These are phyloP conservation scores for Xerocomus amazonicus DNA, from an alignment of 1,284 basidiomycete species.

Conservation along the genomic window DNA sequence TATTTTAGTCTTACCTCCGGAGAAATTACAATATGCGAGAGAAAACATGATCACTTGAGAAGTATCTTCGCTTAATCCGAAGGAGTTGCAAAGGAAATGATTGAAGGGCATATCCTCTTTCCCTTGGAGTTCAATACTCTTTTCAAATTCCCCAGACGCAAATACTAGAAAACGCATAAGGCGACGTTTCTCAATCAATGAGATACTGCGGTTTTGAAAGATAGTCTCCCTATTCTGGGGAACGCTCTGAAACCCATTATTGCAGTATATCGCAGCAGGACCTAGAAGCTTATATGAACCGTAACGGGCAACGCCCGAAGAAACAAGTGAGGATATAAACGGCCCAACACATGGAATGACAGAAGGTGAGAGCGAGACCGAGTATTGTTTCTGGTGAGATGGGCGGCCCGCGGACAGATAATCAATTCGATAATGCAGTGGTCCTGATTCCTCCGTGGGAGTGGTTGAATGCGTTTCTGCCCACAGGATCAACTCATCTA, in stretches of 20 bases:
- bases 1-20: slow-evolving; percentile 43
- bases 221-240: slow-evolving; percentile 93
- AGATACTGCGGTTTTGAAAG: slow-evolving; percentile 81
- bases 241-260: slow-evolving; percentile 56
- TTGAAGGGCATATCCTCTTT: slow-evolving; percentile 55
- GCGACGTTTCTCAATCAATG: slow-evolving; percentile 82
- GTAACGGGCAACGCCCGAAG: slow-evolving; percentile 87
- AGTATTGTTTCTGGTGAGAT: slow-evolving; percentile 71
- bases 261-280: slow-evolving; percentile 59
- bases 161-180: slow-evolving; percentile 93
- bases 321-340: slow-evolving; percentile 76
- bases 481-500: slow-evolving; percentile 80
- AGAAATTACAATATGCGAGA: slow-evolving; percentile 60
- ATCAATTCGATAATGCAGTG: slow-evolving; percentile 39
- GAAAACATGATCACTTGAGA: slow-evolving; percentile 66
- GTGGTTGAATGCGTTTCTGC: slow-evolving; percentile 37
- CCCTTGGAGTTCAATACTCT: slow-evolving; percentile 55
- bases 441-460: slow-evolving; percentile 16
- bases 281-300: slow-evolving; percentile 89
- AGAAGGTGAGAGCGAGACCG: slow-evolving; percentile 80
- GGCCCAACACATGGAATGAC: slow-evolving; percentile 80
- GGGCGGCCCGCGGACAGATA: slow-evolving; percentile 43
- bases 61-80: slow-evolving; percentile 59
- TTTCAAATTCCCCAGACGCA: slow-evolving; percentile 72
- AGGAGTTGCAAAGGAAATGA: slow-evolving; percentile 58